Conservation (phyloP, 2,329 filamentous ascomycete species). For the Emmonsiellopsis sp. region DNA sequence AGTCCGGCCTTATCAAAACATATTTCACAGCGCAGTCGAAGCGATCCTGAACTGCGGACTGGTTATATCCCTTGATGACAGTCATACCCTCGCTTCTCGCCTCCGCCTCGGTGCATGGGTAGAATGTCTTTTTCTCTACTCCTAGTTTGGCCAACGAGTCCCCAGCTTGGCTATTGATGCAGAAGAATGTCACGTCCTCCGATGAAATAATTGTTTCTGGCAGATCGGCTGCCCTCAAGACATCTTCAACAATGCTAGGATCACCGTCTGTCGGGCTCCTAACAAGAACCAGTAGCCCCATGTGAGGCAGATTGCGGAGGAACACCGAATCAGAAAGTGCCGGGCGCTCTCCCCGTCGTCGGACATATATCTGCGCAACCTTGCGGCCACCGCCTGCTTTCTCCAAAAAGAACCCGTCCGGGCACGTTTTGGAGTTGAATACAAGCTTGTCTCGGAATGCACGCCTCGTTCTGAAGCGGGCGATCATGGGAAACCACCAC, state of each 20-base stretch:
- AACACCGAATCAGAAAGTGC: neutral
- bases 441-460: neutral
- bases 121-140: neutral
- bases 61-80: neutral
- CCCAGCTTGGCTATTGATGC: neutral
- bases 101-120: neutral
- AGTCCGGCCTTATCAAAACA: neutral
- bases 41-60: neutral
- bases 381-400: neutral
- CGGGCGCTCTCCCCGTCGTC: neutral
- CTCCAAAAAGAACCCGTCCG: neutral
- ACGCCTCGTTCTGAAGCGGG: neutral
- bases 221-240: neutral
- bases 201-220: neutral
- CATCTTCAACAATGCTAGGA: neutral
- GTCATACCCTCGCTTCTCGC: neutral
- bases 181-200: neutral
- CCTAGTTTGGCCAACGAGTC: neutral
- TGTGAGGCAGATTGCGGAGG: neutral
- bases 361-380: neutral
- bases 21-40: neutral
- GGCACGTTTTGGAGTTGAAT: neutral
- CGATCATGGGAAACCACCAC: neutral
- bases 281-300: neutral
- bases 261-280: neutral